These are phyloP conservation scores for Paecilomyces sp. DNA, from an alignment of 2,329 filamentous ascomycete genomes.

Conservation along the genomic window DNA sequence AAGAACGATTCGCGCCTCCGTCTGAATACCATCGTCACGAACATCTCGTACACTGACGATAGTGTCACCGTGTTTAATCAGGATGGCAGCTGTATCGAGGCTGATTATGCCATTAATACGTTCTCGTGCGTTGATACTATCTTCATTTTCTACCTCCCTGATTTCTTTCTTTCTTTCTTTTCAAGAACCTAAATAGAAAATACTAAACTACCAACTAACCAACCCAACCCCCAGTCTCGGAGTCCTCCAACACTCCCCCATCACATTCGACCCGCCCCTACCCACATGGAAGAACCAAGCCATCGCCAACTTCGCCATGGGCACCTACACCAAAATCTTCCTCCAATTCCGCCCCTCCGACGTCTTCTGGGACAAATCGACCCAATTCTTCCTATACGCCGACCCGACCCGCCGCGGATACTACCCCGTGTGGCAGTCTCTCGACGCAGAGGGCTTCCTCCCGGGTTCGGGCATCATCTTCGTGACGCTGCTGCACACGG, in stretches of 20 bases:
- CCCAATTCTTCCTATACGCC: constrained; percentile 50
- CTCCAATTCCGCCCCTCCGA: constrained; percentile 53
- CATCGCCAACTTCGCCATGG: constrained; percentile 60
- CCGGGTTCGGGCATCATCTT: constrained; percentile 59
- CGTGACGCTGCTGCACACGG: constrained; percentile 51
- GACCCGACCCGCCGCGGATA: constrained; percentile 42
- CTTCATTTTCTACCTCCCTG: no score
- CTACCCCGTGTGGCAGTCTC: constrained; percentile 59
- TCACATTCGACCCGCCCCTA: constrained; percentile 52
- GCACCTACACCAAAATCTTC: constrained; percentile 68
- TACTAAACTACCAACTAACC: no score
- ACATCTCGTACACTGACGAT: constrained; percentile 45
- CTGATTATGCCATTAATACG: constrained; percentile 58
- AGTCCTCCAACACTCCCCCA: constrained; percentile 56
- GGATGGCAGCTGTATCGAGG: constrained; percentile 51
- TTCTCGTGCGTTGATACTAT: constrained; percentile 41
- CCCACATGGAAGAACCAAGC: constrained; percentile 59
- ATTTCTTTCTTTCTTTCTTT: no score
- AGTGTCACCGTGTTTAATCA: constrained; percentile 49
- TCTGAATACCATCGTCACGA: constrained; percentile 52
- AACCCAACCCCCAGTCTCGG: constrained; percentile 36
- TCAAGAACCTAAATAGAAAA: no score
- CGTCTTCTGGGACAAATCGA: constrained; percentile 55
- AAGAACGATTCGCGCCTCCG: constrained; percentile 50
- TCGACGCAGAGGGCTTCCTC: constrained; percentile 52